Evolutionary conservation across 805 yeast species (phyloP).

Genomic region (Clavispora carvajalis): DNA sequence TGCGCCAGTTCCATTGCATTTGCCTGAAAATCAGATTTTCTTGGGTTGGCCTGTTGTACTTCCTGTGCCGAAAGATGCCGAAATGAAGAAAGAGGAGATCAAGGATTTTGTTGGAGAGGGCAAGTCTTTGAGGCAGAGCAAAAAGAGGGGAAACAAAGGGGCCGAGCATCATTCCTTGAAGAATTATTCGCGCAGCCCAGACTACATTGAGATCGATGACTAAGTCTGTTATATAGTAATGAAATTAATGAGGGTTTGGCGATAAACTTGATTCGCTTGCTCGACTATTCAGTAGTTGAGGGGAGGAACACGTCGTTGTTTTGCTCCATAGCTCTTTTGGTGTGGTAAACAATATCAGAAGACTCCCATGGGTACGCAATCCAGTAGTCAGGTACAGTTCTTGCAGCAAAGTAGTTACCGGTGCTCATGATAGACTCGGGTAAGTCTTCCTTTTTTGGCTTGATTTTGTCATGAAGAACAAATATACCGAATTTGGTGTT

Average conservation of each 20-base stretch:
- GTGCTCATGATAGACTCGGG: constrained; percentile 57
- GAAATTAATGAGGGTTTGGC: background rate
- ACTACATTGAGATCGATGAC: constrained; percentile 70
- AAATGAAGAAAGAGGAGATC: constrained; percentile 17
- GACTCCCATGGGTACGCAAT: constrained; percentile 92
- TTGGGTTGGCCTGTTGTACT: constrained; percentile 83
- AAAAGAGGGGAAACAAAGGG: constrained; percentile 60
- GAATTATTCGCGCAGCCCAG: constrained; percentile 66
- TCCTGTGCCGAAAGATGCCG: constrained; percentile 28
- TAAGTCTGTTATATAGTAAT: constrained; percentile 2
- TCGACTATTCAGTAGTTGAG: constrained; percentile 18
- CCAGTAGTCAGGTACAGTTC: constrained; percentile 74
- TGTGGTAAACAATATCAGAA: constrained; percentile 71
- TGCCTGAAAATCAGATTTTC: constrained; percentile 84
- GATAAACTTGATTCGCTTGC: too few species aligned
- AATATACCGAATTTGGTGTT: constrained; percentile 67
- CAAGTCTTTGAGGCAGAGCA: constrained; percentile 64
- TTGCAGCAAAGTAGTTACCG: constrained; percentile 68
- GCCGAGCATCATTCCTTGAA: constrained; percentile 46
- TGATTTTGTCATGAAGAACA: constrained; percentile 79
- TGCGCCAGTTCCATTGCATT: constrained; percentile 62
- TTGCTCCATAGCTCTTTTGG: constrained; percentile 58
- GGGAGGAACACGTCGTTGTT: constrained; percentile 58
- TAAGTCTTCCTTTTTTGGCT: constrained; percentile 72
- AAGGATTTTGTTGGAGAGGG: constrained; percentile 61